phyloP scores from a whole-genome alignment of 305 asterid species.

The Solanum hybrid region DNA sequence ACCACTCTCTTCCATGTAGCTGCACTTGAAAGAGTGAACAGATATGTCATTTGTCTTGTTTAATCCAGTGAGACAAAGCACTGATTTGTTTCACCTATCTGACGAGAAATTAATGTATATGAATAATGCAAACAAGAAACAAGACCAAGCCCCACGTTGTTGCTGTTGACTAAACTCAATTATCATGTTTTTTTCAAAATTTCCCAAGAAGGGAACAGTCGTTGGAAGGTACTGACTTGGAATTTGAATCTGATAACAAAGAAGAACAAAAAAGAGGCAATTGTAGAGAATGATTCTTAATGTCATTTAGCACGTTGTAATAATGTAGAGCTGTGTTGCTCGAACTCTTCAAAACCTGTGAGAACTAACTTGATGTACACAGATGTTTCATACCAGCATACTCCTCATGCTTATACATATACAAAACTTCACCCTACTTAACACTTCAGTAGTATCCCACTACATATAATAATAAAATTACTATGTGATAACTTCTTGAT shows the following conservation, averaged over 20 bases:
- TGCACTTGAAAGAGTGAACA: slow-evolving; percentile 20
- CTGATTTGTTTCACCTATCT: not conserved
- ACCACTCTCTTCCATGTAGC: slow-evolving; percentile 70
- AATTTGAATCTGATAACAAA: not conserved
- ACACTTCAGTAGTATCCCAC: not conserved
- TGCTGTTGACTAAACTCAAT: not conserved
- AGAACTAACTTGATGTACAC: not conserved
- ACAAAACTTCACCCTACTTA: not conserved
- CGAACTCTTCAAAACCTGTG: not conserved
- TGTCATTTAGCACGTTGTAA: not conserved
- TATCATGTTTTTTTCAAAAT: not conserved
- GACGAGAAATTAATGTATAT: not conserved
- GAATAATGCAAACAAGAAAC: not conserved
- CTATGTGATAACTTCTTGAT: not conserved
- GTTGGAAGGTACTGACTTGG: not conserved
- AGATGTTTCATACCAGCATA: not conserved
- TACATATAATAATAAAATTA: not conserved
- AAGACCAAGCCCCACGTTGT: not conserved
- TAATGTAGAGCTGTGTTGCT: not conserved
- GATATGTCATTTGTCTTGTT: not conserved
- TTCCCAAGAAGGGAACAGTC: not conserved
- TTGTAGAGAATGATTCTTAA: not conserved
- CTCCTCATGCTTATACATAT: not conserved
- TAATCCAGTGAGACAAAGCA: not conserved
- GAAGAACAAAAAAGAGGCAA: not conserved